Evolutionary conservation across 208 protist genomes (phyloP), one percentile per base, ranked within the genome.

Genomic region (Wallacemonas sp.): DNA sequence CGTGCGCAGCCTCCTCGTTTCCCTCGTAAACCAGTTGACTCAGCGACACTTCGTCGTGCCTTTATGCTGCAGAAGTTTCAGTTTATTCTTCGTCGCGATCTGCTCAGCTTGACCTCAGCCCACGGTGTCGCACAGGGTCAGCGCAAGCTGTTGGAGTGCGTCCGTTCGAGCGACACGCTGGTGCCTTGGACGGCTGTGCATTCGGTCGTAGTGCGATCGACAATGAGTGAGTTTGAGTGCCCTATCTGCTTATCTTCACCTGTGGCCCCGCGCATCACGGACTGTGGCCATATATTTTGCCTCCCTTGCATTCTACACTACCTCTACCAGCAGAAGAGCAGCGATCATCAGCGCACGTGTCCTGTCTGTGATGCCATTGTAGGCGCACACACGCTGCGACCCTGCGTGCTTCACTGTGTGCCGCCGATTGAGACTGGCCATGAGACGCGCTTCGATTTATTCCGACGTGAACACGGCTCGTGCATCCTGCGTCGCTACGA

Each of bases 51-150:
- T 28, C 81, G 76, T 53, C 86, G 82, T 1, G 82, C 79, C n/a
- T 96, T 80, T 60, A 90, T 93, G 82, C 75, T 96, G 44, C 86
- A 92, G 49, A 86, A 96, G 64, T 93, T 93, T 69, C 90, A 96
- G 77, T 91, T 93, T 71, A 75, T 96, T n/a, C 66, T 96, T 5
- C 78, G 83, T 30, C 34, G 44, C n/a, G 90, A 96, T n/a, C 61
- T 88, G 39, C 59, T 86, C 27, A 71, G 55, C 26, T 56, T 81
- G 45, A 73, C 21, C 3, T 38, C 70, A 1, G 28, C 60, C 33
- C 73, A 75, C 47, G 67, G 67, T 42, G 75, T 91, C 30, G 75
- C 84, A 34, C 84, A 91, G 64, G 82, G 78, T 1, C 75, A 85
- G 58, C 84, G 84, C 4, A 63, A 69, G 41, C 53, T 95, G 28